Percentiles rank a stretch among this genome's conserved stretches.
Evolutionary conservation across 2,329 filamentous ascomycete genomes (phyloP).

Genomic region (Colletotrichum tropicale): DNA sequence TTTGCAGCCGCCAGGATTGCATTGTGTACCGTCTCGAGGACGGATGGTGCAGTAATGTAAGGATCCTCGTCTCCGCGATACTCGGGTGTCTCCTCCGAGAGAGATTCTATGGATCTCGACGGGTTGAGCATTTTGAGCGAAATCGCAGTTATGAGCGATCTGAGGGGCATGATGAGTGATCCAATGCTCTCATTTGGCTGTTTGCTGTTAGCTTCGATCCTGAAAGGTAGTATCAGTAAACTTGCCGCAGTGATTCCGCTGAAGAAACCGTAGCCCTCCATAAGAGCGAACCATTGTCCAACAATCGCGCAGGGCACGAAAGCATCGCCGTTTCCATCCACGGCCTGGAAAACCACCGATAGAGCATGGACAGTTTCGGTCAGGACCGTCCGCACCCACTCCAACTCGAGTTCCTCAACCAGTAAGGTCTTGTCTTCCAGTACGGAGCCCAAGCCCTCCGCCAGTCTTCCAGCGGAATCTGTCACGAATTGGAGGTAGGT

Average conservation of each 20-base stretch:
- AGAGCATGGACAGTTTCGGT: slow-evolving; percentile 77
- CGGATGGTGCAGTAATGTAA: slow-evolving; percentile 73
- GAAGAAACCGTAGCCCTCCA: slow-evolving; percentile 73
- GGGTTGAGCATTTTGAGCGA: slow-evolving; percentile 77
- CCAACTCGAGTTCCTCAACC: slow-evolving; percentile 57
- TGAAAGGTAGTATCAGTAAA: slow-evolving; percentile 8
- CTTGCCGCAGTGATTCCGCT: slow-evolving; percentile 63
- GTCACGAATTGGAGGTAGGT: slow-evolving; percentile 53
- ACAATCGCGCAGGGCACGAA: slow-evolving; percentile 65
- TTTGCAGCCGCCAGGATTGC: slow-evolving; percentile 68
- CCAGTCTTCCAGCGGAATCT: slow-evolving; percentile 53
- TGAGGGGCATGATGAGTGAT: slow-evolving; percentile 66
- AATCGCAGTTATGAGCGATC: slow-evolving; percentile 71
- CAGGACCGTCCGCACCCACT: slow-evolving; percentile 68
- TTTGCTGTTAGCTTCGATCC: neutral
- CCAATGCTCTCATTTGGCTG: slow-evolving; percentile 44
- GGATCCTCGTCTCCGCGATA: slow-evolving; percentile 40
- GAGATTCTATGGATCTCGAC: slow-evolving; percentile 58
- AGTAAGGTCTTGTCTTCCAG: slow-evolving; percentile 53
- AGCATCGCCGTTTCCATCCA: slow-evolving; percentile 60
- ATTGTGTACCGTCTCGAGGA: slow-evolving; percentile 75
- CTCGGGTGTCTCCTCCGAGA: slow-evolving; percentile 38
- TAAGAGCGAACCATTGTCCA: slow-evolving; percentile 76
- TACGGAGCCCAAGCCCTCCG: slow-evolving; percentile 53
- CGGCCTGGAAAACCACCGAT: slow-evolving; percentile 73